A percentile compares a stretch with the other conserved stretches of the same genome.
Evolutionary conservation across 805 yeast genomes (phyloP).

Genomic region (Candida montana): DNA sequence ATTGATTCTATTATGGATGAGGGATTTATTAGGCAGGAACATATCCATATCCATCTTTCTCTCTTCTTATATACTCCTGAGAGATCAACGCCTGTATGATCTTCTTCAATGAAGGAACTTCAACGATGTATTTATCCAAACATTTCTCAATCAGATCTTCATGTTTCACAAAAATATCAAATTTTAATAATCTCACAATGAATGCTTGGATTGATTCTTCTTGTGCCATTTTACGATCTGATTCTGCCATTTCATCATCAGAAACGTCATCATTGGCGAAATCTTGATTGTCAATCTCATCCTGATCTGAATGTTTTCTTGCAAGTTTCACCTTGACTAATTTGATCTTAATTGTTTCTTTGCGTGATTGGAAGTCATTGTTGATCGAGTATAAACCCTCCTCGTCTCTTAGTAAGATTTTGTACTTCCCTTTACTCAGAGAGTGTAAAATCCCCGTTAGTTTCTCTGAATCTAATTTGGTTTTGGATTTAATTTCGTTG

Average conservation of each 20-base stretch:
- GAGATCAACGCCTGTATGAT: slow-evolving; percentile 8
- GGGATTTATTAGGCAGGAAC: too few species aligned
- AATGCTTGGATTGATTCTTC: slow-evolving; percentile 17
- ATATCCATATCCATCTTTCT: slow-evolving; percentile 13
- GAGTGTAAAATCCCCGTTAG: slow-evolving; percentile 20
- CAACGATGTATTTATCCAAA: slow-evolving; percentile 7
- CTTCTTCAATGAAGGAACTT: slow-evolving; percentile 8
- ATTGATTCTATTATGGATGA: too few species aligned
- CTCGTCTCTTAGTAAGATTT: slow-evolving; percentile 13
- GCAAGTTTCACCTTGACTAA: background rate
- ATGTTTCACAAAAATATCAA: slow-evolving; percentile 10
- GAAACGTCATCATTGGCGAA: slow-evolving; percentile 2
- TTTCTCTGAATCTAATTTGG: slow-evolving; percentile 13
- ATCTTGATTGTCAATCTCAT: slow-evolving; percentile 15
- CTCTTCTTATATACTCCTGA: slow-evolving; percentile 3
- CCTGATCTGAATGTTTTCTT: slow-evolving; percentile 8
- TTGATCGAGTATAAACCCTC: slow-evolving; percentile 13
- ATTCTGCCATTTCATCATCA: slow-evolving; percentile 2
- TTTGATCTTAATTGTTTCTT: slow-evolving; percentile 12
- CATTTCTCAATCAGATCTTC: slow-evolving; percentile 10
- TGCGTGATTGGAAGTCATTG: slow-evolving; percentile 15
- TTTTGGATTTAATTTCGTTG: slow-evolving; percentile 9
- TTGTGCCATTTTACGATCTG: slow-evolving; percentile 2
- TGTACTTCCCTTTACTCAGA: slow-evolving; percentile 18
- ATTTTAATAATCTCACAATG: slow-evolving; percentile 19